Evolutionary conservation across 2,329 filamentous ascomycete species (phyloP), one percentile per base, ranked within the genome.

Genomic region (Tolypocladium guangdongense): DNA sequence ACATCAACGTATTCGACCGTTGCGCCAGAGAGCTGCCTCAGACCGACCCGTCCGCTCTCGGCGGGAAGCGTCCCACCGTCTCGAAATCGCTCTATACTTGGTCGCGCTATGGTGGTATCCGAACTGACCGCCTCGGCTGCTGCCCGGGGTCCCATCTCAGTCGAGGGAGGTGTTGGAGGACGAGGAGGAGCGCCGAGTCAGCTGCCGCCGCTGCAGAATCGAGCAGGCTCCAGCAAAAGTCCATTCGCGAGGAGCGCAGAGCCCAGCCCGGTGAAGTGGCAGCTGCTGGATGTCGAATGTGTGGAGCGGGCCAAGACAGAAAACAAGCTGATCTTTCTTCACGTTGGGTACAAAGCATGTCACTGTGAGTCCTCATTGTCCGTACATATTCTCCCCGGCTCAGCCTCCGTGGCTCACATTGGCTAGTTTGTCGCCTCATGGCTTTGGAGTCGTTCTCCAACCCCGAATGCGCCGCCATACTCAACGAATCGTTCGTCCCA

Each of bases 321-420:
- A 61, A 95, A 97, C 69, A 88, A 90, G 64, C 77, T 96, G 55
- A 84, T 99, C 55, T 97, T 96, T 66, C 76, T 97, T 57, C 95
- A 92, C 67, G 91, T 97, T 64, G 93, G 93, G 49, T 99, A 96
- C 74, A 87, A 87, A 22, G 90, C 93, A 43, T 97, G 93, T 68
- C 92, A 97, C 73, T 95, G 93, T 93, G 73, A 66, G 86, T 75
- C 41, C 36, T 51, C 69, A 41, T 27, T 38, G 36, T 24, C 30
- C n/a, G 16, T 12, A 50, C 3, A 38, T n/a, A 45, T 8, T 10
- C 22, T 38, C 27, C 52, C 6, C 24, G 22, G 10, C 12, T 16
- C 16, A 16, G 24, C 2, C 8, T n/a, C 2, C 8, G 30, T n/a
- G 18, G 30, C 50, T 50, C 20, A 55, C 45, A 30, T 35, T 14